Base-by-base conservation (phyloP, 768 basidiomycete species). In the Tylopilus balloui region DNA sequence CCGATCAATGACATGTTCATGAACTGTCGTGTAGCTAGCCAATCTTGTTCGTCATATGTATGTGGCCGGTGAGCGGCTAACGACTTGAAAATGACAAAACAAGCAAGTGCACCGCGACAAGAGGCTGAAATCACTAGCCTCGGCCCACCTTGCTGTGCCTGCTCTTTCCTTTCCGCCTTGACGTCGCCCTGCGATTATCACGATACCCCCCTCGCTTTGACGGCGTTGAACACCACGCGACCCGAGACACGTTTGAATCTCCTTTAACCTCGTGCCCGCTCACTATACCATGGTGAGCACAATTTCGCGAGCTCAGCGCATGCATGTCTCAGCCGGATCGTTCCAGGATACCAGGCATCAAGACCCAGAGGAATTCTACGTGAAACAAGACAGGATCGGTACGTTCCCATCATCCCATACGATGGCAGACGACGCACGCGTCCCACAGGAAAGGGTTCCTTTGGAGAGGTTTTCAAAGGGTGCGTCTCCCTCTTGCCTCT, bases 391-490 rank as follows among this genome's bases (percentile, higher is more conserved):
- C 69, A 83, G 93, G 67, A 97, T 99, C 62, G 95, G 95, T 95
- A 57, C 36, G 76, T 67, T 49, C 50, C 38, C 38, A 8, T 21
- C 37, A 39, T 46, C 42, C 38, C 40, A 47, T 55, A 35, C 41
- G 28, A n/a, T 52, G 47, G n/a, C 54, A 52, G 42, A 48, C 43
- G 28, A 40, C 58, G 61, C 52, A 67, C 32, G 10, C 41, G 40
- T 34, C 39, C 24, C 45, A 20, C 54, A 96, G 95, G 94, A 53
- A 97, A 99, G 69, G 95, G 95, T 27, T 97, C 94, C 6, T 98
- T 99, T 62, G 96, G 95, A 62, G 96, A 97, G 70, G 94, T 98
- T n/a, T 97, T 89, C 75, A 97, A 97, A 72, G 96, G 94, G 93
- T 92, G 49, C 47, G 78, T 62, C 39, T 46, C 41, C 32, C 56